phyloP scores from a whole-genome alignment of 1,284 basidiomycete genomes.

The Apiotrichum gamsii region DNA sequence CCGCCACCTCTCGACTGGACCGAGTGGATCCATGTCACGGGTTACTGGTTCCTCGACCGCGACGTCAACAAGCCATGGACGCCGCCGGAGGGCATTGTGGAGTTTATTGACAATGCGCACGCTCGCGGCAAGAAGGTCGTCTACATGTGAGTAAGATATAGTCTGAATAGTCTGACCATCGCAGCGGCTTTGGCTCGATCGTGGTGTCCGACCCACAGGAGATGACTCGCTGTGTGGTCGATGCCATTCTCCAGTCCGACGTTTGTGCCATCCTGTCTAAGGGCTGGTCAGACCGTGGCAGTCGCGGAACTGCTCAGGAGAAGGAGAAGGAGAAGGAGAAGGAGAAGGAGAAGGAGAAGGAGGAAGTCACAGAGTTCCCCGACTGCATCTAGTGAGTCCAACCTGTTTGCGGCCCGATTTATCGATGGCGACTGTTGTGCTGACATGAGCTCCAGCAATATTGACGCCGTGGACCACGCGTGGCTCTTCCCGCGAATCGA shows the following conservation, averaged over 20 bases:
- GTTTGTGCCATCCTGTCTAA: constrained; percentile 90
- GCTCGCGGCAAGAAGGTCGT: constrained; percentile 77
- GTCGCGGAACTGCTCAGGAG: too few species aligned
- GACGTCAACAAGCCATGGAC: constrained; percentile 86
- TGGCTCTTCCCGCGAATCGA: constrained; percentile 94
- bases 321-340: constrained; percentile 22
- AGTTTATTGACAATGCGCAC: constrained; percentile 75
- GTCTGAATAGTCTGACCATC: not conserved
- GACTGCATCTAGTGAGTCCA: constrained; percentile 62
- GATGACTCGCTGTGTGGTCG: constrained; percentile 84
- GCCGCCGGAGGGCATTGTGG: constrained; percentile 68
- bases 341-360: constrained; percentile 26
- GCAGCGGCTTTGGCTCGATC: constrained; percentile 86
- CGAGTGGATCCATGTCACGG: constrained; percentile 94
- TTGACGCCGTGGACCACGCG: constrained; percentile 88
- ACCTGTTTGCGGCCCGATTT: not conserved
- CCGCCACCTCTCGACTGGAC: constrained; percentile 91
- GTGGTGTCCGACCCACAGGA: constrained; percentile 89
- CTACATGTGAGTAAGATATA: constrained; percentile 58
- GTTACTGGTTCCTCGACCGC: constrained; percentile 94
- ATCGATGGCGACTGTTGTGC: not conserved
- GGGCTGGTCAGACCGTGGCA: constrained; percentile 93
- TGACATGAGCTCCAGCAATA: constrained; percentile 45
- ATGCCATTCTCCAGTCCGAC: constrained; percentile 75
- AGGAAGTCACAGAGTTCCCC: constrained; percentile 54